Conservation (phyloP, 2,329 filamentous ascomycete genomes). For the Ascochyta viciae-villosae region DNA sequence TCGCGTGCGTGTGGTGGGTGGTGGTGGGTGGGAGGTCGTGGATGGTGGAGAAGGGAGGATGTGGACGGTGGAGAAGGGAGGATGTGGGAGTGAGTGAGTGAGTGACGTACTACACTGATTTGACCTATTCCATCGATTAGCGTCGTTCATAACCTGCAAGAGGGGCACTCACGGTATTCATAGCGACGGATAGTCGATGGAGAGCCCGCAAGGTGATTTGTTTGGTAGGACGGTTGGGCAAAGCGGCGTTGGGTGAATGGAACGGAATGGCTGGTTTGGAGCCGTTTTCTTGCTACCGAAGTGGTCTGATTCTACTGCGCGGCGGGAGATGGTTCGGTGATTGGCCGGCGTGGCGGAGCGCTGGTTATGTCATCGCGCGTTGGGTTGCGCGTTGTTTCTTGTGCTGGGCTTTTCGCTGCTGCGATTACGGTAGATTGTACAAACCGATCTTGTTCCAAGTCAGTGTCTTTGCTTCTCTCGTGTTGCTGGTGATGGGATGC, state of each 20-base stretch:
- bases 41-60: background rate
- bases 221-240: background rate
- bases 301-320: slow-evolving; percentile 39
- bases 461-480: too few species aligned
- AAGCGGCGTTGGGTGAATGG: background rate
- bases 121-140: slow-evolving; percentile 55
- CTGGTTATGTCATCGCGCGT: too few species aligned
- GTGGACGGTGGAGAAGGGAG: background rate
- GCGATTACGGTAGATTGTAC: too few species aligned
- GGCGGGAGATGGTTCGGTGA: slow-evolving; percentile 24
- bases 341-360: background rate
- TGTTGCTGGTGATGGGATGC: too few species aligned
- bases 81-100: too few species aligned
- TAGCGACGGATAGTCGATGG: slow-evolving; percentile 31
- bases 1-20: background rate
- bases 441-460: too few species aligned
- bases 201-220: background rate
- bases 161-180: slow-evolving; percentile 60
- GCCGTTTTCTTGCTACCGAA: slow-evolving; percentile 30
- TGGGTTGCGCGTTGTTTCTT: too few species aligned
- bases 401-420: too few species aligned
- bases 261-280: background rate
- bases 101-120: slow-evolving; percentile 64
- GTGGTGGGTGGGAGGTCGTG: background rate
- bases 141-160: too few species aligned